Evolutionary conservation across 768 basidiomycete genomes (phyloP).

Genomic region (Crassisporium funariophilum): DNA sequence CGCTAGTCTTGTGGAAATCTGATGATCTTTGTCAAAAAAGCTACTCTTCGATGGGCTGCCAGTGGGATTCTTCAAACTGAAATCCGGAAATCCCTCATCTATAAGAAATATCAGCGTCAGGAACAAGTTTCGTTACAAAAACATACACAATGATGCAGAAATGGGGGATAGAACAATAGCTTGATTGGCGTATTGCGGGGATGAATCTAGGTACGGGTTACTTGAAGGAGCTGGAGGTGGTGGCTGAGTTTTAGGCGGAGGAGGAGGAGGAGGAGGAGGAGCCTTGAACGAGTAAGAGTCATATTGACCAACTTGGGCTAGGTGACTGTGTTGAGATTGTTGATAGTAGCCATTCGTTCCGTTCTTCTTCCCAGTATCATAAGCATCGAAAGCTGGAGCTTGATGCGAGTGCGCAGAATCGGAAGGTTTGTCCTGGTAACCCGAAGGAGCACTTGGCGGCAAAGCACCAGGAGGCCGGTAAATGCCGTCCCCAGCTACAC

Average conservation of each 20-base stretch:
- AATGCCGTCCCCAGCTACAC: conserved; percentile 18
- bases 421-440: conserved; percentile 16
- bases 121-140: neutral
- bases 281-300: conserved; percentile 5
- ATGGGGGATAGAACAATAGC: conserved; percentile 9
- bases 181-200: neutral
- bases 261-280: conserved; percentile 20
- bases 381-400: conserved; percentile 15
- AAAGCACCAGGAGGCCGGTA: conserved; percentile 33
- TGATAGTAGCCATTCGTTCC: conserved; percentile 17
- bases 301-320: conserved; percentile 7
- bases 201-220: conserved; percentile 6
- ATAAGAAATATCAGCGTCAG: neutral
- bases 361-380: conserved; percentile 14
- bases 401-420: conserved; percentile 12
- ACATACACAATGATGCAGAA: conserved; percentile 17
- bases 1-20: neutral
- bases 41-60: conserved; percentile 13
- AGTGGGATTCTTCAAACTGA: conserved; percentile 13
- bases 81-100: conserved; percentile 17
- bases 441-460: conserved; percentile 27
- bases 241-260: conserved; percentile 9
- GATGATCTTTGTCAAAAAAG: conserved; percentile 13
- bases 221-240: conserved; percentile 6
- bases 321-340: conserved; percentile 10